phyloP scores from a whole-genome alignment of 768 basidiomycete genomes.

The Sarcodon aspratus region DNA sequence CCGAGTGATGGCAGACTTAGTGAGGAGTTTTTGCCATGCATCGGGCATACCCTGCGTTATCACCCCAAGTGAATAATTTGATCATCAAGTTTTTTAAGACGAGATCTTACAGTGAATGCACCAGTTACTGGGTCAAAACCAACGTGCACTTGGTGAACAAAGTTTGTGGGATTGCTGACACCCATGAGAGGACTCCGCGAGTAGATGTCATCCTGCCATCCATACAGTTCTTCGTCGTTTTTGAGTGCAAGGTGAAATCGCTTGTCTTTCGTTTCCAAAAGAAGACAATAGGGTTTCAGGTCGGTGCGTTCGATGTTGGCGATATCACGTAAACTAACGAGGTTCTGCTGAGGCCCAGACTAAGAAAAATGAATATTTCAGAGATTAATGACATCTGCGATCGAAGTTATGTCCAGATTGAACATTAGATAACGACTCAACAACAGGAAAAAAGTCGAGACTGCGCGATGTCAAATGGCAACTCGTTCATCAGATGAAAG shows the following conservation, averaged over 20 bases:
- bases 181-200: constrained; percentile 86
- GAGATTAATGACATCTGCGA: neutral
- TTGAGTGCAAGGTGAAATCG: constrained; percentile 75
- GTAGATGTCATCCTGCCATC: constrained; percentile 97
- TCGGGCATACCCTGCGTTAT: constrained; percentile 78
- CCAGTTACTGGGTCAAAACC: constrained; percentile 92
- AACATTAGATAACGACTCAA: no score
- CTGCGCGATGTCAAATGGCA: no score
- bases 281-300: constrained; percentile 87
- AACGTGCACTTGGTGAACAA: constrained; percentile 97
- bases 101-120: constrained; percentile 74
- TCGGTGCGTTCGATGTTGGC: constrained; percentile 86
- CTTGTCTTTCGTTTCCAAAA: constrained; percentile 79
- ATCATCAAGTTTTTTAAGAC: neutral
- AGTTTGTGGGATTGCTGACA: constrained; percentile 90
- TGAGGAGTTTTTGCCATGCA: constrained; percentile 95
- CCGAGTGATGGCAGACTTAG: constrained; percentile 92
- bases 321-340: constrained; percentile 67
- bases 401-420: no score
- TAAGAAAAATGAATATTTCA: neutral
- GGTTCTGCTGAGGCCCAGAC: constrained; percentile 25
- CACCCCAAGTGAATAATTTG: neutral
- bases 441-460: no score
- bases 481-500: no score
- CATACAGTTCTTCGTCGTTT: constrained; percentile 94